Percentiles rank a stretch among this genome's conserved stretches.
These are phyloP conservation scores for Voacanga thouarsii DNA, from an alignment of 257 asterid genomes.

Conservation along the genomic window DNA sequence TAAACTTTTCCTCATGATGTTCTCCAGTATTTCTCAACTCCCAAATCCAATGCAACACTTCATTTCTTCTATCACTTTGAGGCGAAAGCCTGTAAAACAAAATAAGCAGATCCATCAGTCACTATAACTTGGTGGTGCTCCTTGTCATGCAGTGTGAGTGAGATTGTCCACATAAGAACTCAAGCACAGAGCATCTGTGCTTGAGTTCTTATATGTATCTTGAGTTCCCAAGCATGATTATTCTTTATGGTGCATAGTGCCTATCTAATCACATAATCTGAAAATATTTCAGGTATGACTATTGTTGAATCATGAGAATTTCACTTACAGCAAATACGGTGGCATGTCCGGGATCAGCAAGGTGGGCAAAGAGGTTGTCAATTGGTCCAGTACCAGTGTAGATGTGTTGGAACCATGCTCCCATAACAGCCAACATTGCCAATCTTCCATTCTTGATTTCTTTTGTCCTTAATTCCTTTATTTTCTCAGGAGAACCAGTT, in stretches of 20 bases:
- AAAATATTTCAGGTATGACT: not conserved
- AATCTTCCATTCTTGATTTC: conserved; percentile 92
- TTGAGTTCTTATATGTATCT: not conserved
- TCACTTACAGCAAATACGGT: conserved; percentile 84
- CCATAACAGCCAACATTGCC: conserved; percentile 97
- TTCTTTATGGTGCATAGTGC: not conserved
- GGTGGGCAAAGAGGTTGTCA: conserved; percentile 96
- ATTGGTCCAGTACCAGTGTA: conserved; percentile 97
- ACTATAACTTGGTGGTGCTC: not conserved
- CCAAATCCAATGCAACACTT: conserved; percentile 6
- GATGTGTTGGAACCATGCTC: conserved; percentile 98
- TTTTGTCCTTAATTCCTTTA: conserved; percentile 92
- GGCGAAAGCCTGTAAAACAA: conserved; percentile 67
- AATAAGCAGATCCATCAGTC: not conserved
- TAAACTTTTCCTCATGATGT: conserved; percentile 14
- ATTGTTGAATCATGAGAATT: conserved; percentile 11
- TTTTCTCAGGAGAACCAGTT: conserved; percentile 59
- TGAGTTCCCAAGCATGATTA: not conserved
- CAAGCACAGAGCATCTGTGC: not conserved
- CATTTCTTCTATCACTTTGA: conserved; percentile 54
- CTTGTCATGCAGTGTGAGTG: not conserved
- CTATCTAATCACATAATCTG: not conserved
- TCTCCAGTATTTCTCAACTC: conserved; percentile 33
- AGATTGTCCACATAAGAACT: no score
- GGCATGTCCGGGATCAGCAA: conserved; percentile 96